These are phyloP conservation scores for Gloeopeniophorella convolvens DNA, from an alignment of 768 basidiomycete species.

Conservation along the genomic window DNA sequence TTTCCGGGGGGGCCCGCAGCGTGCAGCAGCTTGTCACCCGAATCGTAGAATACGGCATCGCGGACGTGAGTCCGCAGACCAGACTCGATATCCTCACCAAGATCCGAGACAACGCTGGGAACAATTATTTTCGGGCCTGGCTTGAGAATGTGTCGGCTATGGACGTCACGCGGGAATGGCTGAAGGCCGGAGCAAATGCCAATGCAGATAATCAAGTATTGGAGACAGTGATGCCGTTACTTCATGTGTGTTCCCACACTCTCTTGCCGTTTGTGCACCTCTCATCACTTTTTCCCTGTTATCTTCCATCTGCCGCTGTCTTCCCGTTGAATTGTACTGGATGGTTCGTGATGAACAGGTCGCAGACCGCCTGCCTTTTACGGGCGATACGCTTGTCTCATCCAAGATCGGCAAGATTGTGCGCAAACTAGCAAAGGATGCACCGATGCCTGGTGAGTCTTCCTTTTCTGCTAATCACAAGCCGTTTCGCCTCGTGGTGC, in stretches of 20 bases:
- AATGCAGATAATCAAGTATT: constrained; percentile 48
- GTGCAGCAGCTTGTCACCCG: constrained; percentile 54
- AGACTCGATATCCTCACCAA: constrained; percentile 73
- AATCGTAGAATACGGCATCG: constrained; percentile 53
- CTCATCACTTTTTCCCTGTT: constrained; percentile 19
- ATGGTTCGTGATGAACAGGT: constrained; percentile 40
- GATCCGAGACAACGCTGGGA: constrained; percentile 77
- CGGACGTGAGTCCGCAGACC: constrained; percentile 56
- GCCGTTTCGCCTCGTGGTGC: not conserved
- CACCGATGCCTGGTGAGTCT: constrained; percentile 76
- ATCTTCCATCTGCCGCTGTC: constrained; percentile 19
- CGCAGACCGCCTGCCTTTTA: constrained; percentile 76
- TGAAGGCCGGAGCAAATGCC: constrained; percentile 59
- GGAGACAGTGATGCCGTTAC: constrained; percentile 79
- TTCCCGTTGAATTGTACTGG: constrained; percentile 1
- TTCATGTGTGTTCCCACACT: constrained; percentile 58
- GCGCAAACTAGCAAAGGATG: constrained; percentile 68
- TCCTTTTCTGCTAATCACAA: not conserved
- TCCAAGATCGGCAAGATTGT: constrained; percentile 79
- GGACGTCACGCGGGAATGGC: constrained; percentile 76
- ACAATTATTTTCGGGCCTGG: constrained; percentile 86
- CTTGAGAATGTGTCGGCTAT: constrained; percentile 68
- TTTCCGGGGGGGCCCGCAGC: constrained; percentile 60
- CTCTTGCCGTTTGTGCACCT: not conserved
- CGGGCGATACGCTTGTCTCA: constrained; percentile 56